Evolutionary conservation across 2,329 filamentous ascomycete genomes (phyloP), one percentile per base, ranked within the genome.

Genomic region (Leptographium wingfieldii): DNA sequence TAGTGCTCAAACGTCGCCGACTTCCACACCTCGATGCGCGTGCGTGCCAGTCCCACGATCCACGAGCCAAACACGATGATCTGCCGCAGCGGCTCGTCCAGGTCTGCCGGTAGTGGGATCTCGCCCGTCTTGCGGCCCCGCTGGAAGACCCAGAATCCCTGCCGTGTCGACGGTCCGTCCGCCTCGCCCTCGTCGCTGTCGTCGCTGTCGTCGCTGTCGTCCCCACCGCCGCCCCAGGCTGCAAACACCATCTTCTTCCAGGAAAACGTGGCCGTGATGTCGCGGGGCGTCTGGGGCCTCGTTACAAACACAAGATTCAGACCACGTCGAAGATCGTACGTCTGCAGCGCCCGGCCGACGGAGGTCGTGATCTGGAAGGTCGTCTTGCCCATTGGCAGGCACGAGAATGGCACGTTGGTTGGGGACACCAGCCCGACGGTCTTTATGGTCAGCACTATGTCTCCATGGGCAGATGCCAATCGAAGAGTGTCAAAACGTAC

Each of bases 311-410:
- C 84, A 56, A 99, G 83, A 68, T 95, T 92, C 63, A 99, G 81
- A 55, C 92, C 92, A 67, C 86, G 84, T 71, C 88, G 90, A 63
- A 99, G 76, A 71, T 99, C 94, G 76, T 99, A 99, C 0, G 94
- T 99, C 73, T 99, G 94, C 55, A 99, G 80, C 61, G 87, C 90
- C 68, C 86, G 83, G 63, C 92, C 94, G 63, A 95, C 88, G 0
- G 90, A 97, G 35, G 94, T 99, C 40, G 94, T 97, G 72, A 99
- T 90, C 72, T 99, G 94, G 70, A 96, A 99, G 3, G 91, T 95
- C 0, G 90, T 92, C 74, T 95, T 96, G 61, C 94, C 94, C 19
- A 96, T 79, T 0, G 92, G 88, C 38, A 95, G 81, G 6, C 88
- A 87, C 2, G 92, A 92, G 69, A 99, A 97, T 0, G 94, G 92